Percentiles rank a stretch among this genome's conserved stretches.
These are phyloP conservation scores for Coemansia sp. DNA, from an alignment of 192 early-diverging fungal species.

Conservation along the genomic window DNA sequence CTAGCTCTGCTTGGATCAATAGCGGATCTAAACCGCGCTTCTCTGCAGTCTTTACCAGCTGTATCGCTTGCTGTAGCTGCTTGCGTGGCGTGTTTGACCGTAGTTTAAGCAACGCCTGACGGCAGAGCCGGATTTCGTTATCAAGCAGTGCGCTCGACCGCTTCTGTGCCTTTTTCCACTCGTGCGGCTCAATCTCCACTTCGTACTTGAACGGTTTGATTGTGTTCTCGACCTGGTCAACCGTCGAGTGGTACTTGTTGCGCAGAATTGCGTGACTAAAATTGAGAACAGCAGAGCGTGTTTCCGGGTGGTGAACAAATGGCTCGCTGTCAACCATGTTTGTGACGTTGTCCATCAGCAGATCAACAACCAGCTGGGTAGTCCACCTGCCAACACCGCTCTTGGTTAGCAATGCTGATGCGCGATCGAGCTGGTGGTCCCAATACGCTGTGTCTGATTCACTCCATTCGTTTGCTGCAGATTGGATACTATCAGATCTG, in stretches of 20 bases:
- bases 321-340: constrained; percentile 75
- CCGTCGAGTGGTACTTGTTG: constrained; percentile 80
- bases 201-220: constrained; percentile 99
- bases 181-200: constrained; percentile 85
- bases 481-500: neutral
- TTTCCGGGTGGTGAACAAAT: constrained; percentile 81
- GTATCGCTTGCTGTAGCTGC: constrained; percentile 81
- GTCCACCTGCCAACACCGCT: constrained; percentile 88
- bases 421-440: constrained; percentile 78
- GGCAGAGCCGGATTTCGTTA: constrained; percentile 74
- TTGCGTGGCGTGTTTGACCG: constrained; percentile 72
- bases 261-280: constrained; percentile 86
- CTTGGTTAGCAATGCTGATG: constrained; percentile 87
- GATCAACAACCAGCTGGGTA: constrained; percentile 90
- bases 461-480: constrained; percentile 27
- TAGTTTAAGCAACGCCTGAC: constrained; percentile 67
- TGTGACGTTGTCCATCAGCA: constrained; percentile 80
- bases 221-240: constrained; percentile 98
- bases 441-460: constrained; percentile 63
- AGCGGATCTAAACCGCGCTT: constrained; percentile 54
- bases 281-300: constrained; percentile 71
- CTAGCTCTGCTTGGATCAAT: constrained; percentile 33
- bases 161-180: constrained; percentile 90
- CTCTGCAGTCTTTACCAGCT: constrained; percentile 71
- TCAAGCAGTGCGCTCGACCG: constrained; percentile 73